phyloP scores from a whole-genome alignment of 1,284 basidiomycete genomes.

The Crocinoboletus sp. region DNA sequence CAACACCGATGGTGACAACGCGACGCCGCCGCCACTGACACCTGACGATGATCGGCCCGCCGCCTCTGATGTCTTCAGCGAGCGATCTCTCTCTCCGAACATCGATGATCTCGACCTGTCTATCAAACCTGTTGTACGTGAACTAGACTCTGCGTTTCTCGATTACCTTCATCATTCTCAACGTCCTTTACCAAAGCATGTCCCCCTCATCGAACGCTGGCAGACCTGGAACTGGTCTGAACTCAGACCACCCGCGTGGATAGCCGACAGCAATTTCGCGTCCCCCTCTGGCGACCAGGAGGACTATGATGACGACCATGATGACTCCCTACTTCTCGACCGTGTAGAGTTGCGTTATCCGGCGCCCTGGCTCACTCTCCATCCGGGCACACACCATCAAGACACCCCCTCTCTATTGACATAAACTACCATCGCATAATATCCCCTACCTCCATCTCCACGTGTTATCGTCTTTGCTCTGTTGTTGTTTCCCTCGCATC shows the following conservation, averaged over 20 bases:
- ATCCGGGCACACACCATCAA: slow-evolving; percentile 9
- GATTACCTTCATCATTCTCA: slow-evolving; percentile 20
- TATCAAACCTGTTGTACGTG: slow-evolving; percentile 23
- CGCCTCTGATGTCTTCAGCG: slow-evolving; percentile 15
- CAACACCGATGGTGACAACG: slow-evolving; percentile 29
- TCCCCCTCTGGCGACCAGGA: slow-evolving; percentile 17
- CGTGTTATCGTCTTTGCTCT: slow-evolving; percentile 16
- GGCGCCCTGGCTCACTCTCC: slow-evolving; percentile 13
- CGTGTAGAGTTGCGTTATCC: slow-evolving; percentile 11
- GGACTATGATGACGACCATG: slow-evolving; percentile 21
- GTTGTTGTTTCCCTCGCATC: slow-evolving; percentile 18
- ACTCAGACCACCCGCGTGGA: slow-evolving; percentile 27
- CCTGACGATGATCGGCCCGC: slow-evolving; percentile 35
- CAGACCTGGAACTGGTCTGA: slow-evolving; percentile 33
- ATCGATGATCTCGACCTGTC: slow-evolving; percentile 18
- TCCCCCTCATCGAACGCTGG: slow-evolving; percentile 27
- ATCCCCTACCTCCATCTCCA: slow-evolving; percentile 5
- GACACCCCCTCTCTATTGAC: slow-evolving; percentile 13
- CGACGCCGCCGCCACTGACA: slow-evolving; percentile 33
- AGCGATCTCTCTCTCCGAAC: slow-evolving; percentile 24
- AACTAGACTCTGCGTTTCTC: slow-evolving; percentile 16
- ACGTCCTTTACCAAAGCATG: slow-evolving; percentile 21
- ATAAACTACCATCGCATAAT: slow-evolving; percentile 16
- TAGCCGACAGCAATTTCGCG: slow-evolving; percentile 4
- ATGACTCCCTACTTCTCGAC: slow-evolving; percentile 14